Base-by-base conservation (phyloP, 2,329 filamentous ascomycete species). In the Microdochium trichocladiopsis region DNA sequence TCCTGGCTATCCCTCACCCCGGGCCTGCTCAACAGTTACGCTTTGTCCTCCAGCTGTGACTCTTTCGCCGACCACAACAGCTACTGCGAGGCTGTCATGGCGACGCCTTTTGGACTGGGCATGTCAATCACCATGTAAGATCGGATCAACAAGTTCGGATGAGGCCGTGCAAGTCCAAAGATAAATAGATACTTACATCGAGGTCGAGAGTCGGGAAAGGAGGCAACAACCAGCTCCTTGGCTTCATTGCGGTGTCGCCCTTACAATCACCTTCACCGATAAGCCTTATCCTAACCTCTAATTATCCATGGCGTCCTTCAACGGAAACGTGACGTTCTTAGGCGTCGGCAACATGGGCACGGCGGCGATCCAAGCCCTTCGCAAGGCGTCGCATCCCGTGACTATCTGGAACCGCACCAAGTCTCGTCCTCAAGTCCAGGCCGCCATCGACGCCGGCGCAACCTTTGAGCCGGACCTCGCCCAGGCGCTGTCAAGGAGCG, bases 401-500 rank as follows among this genome's bases (percentile, higher is more conserved):
- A 49, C 52, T 12, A 51, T 53, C 37, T 53, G 52, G 52, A 53
- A 53, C 33, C 41, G 50, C 25, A 53, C 25, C 28, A 24, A 41
- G 11, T 25, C 47, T 21, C 49, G 50, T 16, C 50, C 52, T 3
- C 33, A 48, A 24, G 25, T 53, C 14, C 47, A 28, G 22, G 16
- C 24, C 1, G 23, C 45, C 10, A 45, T 49, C 2, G n/a, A 47
- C 10, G 50, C 21, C 23, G 50, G 52, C 21, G 52, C 50, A 12
- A 21, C 22, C 43, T 37, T 59, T 37, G 53, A 57, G 24, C 37
- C 54, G 11, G 51, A 55, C 18, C 6, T 62, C 21, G 22, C 24
- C 2, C 16, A 47, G 4, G 59, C 61, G 25, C 31, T 63, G 8
- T n/a, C 33, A 16, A 24, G 43, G n/a, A 57, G 52, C 55, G 28